phyloP scores from a whole-genome alignment of 2,329 filamentous ascomycete species.

The Colletotrichum sp. region DNA sequence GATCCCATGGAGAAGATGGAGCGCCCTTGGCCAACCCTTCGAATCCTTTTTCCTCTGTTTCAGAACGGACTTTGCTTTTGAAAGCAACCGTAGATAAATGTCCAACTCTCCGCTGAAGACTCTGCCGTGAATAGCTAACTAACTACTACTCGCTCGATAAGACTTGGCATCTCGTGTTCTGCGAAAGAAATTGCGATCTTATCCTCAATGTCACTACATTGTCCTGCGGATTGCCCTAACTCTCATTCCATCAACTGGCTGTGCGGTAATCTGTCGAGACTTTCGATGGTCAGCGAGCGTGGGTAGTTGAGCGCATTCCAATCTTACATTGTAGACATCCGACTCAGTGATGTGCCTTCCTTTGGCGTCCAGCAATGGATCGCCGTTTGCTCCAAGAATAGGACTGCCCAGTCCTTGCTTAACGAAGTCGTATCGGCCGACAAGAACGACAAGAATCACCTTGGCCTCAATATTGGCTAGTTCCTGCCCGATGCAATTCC shows the following conservation, averaged over 20 bases:
- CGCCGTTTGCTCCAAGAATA: constrained; percentile 6
- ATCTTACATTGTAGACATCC: constrained; percentile 19
- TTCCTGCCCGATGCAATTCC: constrained; percentile 62
- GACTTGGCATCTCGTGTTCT: no score
- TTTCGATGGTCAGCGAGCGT: neutral
- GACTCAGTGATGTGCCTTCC: constrained; percentile 17
- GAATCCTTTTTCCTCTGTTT: no score
- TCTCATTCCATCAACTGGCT: constrained; percentile 18
- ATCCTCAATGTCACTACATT: neutral
- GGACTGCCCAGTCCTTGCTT: constrained; percentile 21
- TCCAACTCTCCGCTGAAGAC: neutral
- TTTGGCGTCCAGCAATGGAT: constrained; percentile 15
- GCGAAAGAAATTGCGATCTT: no score
- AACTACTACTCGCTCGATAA: no score
- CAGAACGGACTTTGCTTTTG: neutral
- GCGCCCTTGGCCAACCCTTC: neutral
- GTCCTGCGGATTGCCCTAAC: neutral
- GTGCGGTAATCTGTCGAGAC: constrained; percentile 19
- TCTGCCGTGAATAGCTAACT: no score
- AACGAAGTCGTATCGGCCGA: constrained; percentile 22
- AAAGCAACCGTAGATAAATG: neutral
- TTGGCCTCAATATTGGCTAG: constrained; percentile 58
- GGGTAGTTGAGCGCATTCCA: neutral
- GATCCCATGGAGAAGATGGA: neutral
- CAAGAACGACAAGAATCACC: constrained; percentile 43